Evolutionary conservation across 257 asterid genomes (phyloP).

Genomic region (Ehretia macrophylla): DNA sequence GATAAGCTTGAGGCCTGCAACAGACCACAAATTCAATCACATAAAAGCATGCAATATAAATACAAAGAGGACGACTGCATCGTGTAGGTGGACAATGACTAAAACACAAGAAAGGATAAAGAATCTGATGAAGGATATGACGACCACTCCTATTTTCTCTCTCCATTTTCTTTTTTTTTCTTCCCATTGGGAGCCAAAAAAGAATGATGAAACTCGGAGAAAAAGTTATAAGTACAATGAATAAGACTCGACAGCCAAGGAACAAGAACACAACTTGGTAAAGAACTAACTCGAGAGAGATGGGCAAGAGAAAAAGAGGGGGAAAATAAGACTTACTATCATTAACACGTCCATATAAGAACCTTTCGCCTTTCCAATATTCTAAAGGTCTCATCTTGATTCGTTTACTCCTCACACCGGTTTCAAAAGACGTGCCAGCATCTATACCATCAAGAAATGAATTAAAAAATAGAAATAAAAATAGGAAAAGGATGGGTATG

Average conservation of each 20-base stretch:
- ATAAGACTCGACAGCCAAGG: background rate
- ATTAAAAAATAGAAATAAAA: slow-evolving; percentile 2
- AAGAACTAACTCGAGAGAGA: background rate
- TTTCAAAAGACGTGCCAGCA: slow-evolving; percentile 62
- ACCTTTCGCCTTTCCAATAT: slow-evolving; percentile 16
- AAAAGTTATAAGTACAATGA: background rate
- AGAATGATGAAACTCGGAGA: no score
- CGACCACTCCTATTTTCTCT: no score
- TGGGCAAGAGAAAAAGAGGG: background rate
- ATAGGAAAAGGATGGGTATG: background rate
- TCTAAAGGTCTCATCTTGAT: slow-evolving; percentile 77
- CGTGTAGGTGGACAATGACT: no score
- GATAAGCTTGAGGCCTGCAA: slow-evolving; percentile 70
- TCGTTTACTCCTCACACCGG: slow-evolving; percentile 89
- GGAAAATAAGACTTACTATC: slow-evolving; percentile 81
- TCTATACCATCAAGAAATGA: slow-evolving; percentile 43
- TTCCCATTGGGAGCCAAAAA: no score
- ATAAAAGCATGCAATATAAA: background rate
- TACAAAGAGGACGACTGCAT: no score
- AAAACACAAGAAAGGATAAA: background rate
- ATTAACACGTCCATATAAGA: slow-evolving; percentile 49
- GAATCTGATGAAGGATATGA: no score
- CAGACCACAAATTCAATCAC: slow-evolving; percentile 2
- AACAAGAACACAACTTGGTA: background rate
- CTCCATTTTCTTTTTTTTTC: no score